Conservation (phyloP, 768 basidiomycete species). For the Filobasidium wieringae region DNA sequence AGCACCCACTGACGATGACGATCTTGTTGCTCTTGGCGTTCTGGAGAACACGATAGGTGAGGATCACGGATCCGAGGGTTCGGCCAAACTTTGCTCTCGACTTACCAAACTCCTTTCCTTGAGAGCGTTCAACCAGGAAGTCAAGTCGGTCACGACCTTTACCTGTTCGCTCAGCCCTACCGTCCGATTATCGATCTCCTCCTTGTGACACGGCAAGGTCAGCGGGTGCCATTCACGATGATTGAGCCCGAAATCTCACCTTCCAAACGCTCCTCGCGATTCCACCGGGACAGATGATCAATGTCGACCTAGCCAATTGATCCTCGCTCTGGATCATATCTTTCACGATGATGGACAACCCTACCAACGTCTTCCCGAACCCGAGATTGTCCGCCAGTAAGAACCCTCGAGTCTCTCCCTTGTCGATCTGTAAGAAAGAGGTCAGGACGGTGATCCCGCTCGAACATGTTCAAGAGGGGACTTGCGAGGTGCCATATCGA, state of each 20-base stretch:
- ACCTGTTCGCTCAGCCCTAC: neutral
- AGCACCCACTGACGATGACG: neutral
- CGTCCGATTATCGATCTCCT: neutral
- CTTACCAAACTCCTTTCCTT: too few species aligned
- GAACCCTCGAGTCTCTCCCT: too few species aligned
- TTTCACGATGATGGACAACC: neutral
- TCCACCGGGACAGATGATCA: neutral
- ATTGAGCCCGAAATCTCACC: too few species aligned
- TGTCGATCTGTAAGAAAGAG: too few species aligned
- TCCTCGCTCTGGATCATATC: neutral
- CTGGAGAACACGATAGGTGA: neutral
- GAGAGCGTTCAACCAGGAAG: neutral
- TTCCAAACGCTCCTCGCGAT: neutral
- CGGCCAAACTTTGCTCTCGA: neutral
- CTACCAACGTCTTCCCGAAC: neutral
- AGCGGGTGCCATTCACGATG: too few species aligned
- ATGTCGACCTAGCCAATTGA: too few species aligned
- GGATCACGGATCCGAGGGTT: neutral
- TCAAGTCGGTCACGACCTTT: neutral
- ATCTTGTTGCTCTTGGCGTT: neutral
- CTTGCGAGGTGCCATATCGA: too few species aligned
- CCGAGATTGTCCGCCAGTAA: neutral
- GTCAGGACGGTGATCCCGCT: too few species aligned
- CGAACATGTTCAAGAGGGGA: neutral
- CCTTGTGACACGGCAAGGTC: too few species aligned